A percentile compares a stretch with the other conserved stretches of the same genome.
These are phyloP conservation scores for Hypoxylon subgilvum DNA, from an alignment of 495 filamentous ascomycete genomes.

Conservation along the genomic window DNA sequence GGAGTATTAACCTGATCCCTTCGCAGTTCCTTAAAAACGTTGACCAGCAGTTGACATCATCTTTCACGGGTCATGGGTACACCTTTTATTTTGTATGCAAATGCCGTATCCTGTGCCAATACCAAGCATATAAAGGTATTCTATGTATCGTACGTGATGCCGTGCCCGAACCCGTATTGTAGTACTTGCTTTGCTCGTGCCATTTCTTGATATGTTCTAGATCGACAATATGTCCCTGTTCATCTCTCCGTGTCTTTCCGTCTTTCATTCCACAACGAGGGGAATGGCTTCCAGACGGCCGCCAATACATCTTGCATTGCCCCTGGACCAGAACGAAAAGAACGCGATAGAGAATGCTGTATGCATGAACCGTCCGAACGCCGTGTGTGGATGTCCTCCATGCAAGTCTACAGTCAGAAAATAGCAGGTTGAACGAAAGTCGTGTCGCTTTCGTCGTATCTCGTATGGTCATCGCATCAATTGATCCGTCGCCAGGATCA, in stretches of 20 bases:
- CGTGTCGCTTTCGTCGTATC: not conserved
- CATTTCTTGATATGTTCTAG: slow-evolving; percentile 14
- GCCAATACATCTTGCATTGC: slow-evolving; percentile 2
- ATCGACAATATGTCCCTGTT: not conserved
- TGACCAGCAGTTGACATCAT: not conserved
- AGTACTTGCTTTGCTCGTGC: not conserved
- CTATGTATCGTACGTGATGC: slow-evolving; percentile 17
- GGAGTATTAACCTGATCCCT: too few relatives aligned
- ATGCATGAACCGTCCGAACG: slow-evolving; percentile 12
- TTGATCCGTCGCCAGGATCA: not conserved
- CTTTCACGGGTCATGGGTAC: not conserved
- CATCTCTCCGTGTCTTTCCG: not conserved
- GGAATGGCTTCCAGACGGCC: not conserved
- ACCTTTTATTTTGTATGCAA: slow-evolving; percentile 3
- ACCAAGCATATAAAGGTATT: slow-evolving; percentile 11
- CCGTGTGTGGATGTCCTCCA: slow-evolving; percentile 10
- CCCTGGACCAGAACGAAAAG: not conserved
- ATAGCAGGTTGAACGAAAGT: not conserved
- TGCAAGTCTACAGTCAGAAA: slow-evolving; percentile 1
- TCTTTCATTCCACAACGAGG: slow-evolving; percentile 1
- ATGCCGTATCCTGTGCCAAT: slow-evolving; percentile 11
- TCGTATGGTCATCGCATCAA: not conserved
- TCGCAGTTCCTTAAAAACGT: not conserved
- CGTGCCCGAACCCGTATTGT: not conserved
- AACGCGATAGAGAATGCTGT: slow-evolving; percentile 8